These are phyloP conservation scores for Kluyveromyces siamensis DNA, from an alignment of 805 yeast genomes.

Conservation along the genomic window DNA sequence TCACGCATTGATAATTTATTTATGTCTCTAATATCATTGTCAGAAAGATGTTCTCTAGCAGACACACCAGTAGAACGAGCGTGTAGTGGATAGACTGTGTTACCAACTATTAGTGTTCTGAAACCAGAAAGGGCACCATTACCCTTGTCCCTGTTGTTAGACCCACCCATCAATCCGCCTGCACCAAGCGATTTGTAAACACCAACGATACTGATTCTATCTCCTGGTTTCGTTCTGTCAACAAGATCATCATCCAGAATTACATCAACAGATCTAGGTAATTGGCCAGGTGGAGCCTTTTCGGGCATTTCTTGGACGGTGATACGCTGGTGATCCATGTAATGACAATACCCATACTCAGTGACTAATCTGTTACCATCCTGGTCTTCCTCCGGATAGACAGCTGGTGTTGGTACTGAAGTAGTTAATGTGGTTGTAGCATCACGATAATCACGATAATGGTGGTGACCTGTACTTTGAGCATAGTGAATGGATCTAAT, in stretches of 20 bases:
- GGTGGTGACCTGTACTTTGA: conserved; percentile 73
- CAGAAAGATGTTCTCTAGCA: conserved; percentile 58
- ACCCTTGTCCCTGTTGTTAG: conserved; percentile 9
- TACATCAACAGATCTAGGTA: conserved; percentile 88
- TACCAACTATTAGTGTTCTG: conserved; percentile 75
- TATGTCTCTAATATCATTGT: conserved; percentile 77
- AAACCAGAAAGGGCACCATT: conserved; percentile 52
- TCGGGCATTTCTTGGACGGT: conserved; percentile 98
- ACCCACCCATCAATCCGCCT: conserved; percentile 25
- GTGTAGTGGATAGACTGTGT: conserved; percentile 81
- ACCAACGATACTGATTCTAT: conserved; percentile 88
- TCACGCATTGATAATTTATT: conserved; percentile 63
- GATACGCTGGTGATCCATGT: conserved; percentile 87
- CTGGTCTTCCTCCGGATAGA: conserved; percentile 86
- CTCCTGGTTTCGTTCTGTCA: conserved; percentile 90
- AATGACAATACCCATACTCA: conserved; percentile 88
- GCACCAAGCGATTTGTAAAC: conserved; percentile 89
- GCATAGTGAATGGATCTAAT: conserved; percentile 89
- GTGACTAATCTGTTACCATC: conserved; percentile 84
- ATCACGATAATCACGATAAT: conserved; percentile 87
- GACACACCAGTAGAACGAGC: conserved; percentile 83
- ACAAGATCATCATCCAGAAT: conserved; percentile 93
- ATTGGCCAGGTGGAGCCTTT: conserved; percentile 94
- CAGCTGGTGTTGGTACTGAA: conserved; percentile 53
- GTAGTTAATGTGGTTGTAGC: conserved; percentile 71